These are phyloP conservation scores for Citrullus mucosospermus DNA, from an alignment of 306 rosid species.

Conservation along the genomic window DNA sequence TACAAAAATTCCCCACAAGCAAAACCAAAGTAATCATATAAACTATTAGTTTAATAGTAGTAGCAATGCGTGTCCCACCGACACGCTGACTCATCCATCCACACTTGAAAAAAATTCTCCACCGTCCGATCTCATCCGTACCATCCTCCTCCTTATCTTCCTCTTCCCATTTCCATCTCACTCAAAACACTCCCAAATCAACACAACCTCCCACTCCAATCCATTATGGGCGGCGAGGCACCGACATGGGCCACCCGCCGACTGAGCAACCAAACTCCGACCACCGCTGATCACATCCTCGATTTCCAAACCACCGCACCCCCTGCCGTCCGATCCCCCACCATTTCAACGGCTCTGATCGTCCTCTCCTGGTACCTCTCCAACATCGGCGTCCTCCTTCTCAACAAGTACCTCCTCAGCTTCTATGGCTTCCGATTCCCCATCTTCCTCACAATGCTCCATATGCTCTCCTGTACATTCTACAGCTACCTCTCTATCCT, in stretches of 20 bases:
- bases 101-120: no score
- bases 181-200: neutral
- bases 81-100: neutral
- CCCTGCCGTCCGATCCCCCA: conserved; percentile 42
- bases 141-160: neutral
- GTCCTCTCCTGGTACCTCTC: conserved; percentile 78
- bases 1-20: no score
- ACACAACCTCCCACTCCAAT: neutral
- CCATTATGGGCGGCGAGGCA: conserved; percentile 75
- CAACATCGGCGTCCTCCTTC: conserved; percentile 83
- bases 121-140: no score
- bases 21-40: no score
- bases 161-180: neutral
- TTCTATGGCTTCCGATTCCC: conserved; percentile 74
- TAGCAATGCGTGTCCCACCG: neutral
- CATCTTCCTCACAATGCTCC: conserved; percentile 87
- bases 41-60: no score
- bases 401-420: conserved; percentile 88
- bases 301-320: conserved; percentile 71
- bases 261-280: conserved; percentile 67
- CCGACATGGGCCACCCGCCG: conserved; percentile 87
- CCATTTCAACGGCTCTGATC: conserved; percentile 26
- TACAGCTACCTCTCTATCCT: conserved; percentile 49
- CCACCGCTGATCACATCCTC: conserved; percentile 32
- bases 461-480: conserved; percentile 77